Evolutionary conservation across 106 monocot genomes (phyloP).

Genomic region (Triglochin maritima): DNA sequence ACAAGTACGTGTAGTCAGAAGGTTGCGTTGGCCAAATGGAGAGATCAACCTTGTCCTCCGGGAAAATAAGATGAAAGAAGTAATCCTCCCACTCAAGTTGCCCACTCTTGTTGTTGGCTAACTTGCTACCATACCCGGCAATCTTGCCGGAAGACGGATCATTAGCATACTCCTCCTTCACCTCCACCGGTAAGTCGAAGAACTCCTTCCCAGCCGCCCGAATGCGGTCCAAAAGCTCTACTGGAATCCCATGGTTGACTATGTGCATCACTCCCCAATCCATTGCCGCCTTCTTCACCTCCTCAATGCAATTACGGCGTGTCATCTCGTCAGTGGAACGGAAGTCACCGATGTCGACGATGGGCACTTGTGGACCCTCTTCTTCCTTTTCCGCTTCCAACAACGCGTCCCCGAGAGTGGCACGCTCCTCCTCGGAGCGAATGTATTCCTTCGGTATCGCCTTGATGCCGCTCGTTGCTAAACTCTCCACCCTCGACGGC

Average conservation of each 20-base stretch:
- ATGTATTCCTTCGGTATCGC: constrained; percentile 65
- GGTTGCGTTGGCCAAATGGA: constrained; percentile 62
- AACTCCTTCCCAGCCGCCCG: constrained; percentile 42
- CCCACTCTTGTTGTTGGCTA: constrained; percentile 62
- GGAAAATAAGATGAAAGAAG: constrained; percentile 82
- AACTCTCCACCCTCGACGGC: constrained; percentile 38
- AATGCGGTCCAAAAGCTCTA: constrained; percentile 40
- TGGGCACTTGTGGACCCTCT: constrained; percentile 33
- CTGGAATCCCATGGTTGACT: constrained; percentile 51
- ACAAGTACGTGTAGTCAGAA: constrained; percentile 33
- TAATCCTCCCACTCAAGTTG: constrained; percentile 85
- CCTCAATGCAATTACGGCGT: constrained; percentile 32
- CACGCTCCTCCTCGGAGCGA: constrained; percentile 46
- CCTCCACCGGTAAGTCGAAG: constrained; percentile 60
- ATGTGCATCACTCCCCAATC: constrained; percentile 91
- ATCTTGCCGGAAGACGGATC: constrained; percentile 60
- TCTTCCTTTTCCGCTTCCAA: constrained; percentile 24
- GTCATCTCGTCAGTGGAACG: constrained; percentile 8
- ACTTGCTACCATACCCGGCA: constrained; percentile 78
- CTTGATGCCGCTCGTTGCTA: constrained; percentile 29
- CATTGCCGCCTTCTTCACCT: constrained; percentile 37
- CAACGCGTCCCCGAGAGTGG: constrained; percentile 45
- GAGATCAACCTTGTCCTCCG: constrained; percentile 39
- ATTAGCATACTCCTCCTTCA: constrained; percentile 79
- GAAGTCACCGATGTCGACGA: constrained; percentile 45